These are phyloP conservation scores for Naganishia vishniacii DNA, from an alignment of 768 basidiomycete species.

Conservation along the genomic window DNA sequence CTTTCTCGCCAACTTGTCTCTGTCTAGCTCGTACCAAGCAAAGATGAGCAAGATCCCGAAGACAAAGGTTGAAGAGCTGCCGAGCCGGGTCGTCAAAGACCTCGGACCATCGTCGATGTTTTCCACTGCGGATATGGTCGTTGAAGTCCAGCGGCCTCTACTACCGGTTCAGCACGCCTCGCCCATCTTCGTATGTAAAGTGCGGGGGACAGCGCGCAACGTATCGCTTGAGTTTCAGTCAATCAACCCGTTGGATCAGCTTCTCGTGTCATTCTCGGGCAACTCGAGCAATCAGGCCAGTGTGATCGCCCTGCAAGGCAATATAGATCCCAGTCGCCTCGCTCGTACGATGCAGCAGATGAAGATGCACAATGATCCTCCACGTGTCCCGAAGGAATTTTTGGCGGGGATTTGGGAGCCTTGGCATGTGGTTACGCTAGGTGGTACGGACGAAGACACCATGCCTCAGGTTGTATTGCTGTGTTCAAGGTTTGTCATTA, in stretches of 20 bases:
- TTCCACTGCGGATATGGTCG: constrained; percentile 7
- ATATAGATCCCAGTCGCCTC: neutral
- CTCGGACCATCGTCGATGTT: neutral
- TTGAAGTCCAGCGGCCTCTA: neutral
- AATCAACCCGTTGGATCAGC: neutral
- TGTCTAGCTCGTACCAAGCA: neutral
- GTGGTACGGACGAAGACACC: neutral
- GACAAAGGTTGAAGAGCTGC: neutral
- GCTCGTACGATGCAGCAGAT: constrained; percentile 12
- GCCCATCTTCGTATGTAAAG: constrained; percentile 9
- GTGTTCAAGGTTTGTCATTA: constrained; percentile 12
- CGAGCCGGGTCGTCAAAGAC: neutral
- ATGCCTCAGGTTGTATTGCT: constrained; percentile 12
- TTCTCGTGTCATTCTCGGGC: constrained; percentile 10
- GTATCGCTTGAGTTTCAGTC: constrained; percentile 8
- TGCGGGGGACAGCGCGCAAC: neutral
- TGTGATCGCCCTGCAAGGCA: neutral
- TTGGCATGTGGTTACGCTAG: constrained; percentile 1
- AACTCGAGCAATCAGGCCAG: neutral
- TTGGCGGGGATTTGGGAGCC: constrained; percentile 13
- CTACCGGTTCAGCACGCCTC: constrained; percentile 15
- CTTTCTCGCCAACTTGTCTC: constrained; percentile 10
- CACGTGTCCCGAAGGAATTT: neutral
- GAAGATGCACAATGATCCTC: neutral
- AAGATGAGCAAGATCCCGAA: neutral